Conservation (phyloP, 768 basidiomycete genomes). For the Porpolomopsis calyptriformis region DNA sequence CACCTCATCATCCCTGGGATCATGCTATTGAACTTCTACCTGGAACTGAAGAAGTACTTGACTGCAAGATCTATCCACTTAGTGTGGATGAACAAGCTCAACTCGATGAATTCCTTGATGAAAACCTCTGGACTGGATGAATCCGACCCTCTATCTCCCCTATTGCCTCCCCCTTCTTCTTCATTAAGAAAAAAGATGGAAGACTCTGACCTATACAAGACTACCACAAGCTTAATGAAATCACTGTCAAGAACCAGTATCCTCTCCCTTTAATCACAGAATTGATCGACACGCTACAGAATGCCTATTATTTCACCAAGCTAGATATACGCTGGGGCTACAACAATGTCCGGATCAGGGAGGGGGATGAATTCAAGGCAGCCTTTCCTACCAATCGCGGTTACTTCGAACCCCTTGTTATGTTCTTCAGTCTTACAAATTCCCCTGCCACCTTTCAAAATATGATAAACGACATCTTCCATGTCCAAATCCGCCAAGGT, state of each 20-base stretch:
- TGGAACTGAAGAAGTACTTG: too few species aligned
- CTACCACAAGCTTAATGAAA: conserved; percentile 24
- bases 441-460: conserved; percentile 14
- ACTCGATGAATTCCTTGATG: conserved; percentile 17
- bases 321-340: conserved; percentile 28
- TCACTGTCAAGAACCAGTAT: conserved; percentile 26
- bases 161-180: conserved; percentile 17
- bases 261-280: conserved; percentile 25
- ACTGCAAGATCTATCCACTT: neutral
- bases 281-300: conserved; percentile 16
- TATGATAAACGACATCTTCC: conserved; percentile 12
- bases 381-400: conserved; percentile 6
- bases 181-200: conserved; percentile 18
- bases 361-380: conserved; percentile 11
- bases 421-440: conserved; percentile 16
- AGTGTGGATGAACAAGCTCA: conserved; percentile 18
- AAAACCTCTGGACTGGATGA: conserved; percentile 17
- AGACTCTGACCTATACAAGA: conserved; percentile 22
- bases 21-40: too few species aligned
- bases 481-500: conserved; percentile 16
- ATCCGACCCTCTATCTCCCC: conserved; percentile 19
- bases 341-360: conserved; percentile 2
- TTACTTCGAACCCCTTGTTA: conserved; percentile 8
- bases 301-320: conserved; percentile 21
- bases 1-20: too few species aligned